phyloP scores from a whole-genome alignment of 2,329 filamentous ascomycete species.

The Sclerotinia trifoliorum region DNA sequence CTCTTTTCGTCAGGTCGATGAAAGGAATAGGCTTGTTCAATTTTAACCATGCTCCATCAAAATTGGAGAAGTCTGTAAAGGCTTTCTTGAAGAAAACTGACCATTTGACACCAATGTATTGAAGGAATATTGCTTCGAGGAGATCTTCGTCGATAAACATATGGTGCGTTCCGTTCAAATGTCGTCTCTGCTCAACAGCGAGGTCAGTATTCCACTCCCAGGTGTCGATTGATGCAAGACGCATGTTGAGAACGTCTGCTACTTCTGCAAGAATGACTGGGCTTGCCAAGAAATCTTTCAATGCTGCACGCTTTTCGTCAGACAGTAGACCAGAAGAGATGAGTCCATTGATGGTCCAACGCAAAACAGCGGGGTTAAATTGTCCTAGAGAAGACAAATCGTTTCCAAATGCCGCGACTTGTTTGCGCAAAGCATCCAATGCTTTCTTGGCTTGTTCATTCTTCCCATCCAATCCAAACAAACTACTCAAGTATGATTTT shows the following conservation, averaged over 20 bases:
- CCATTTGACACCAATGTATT: constrained; percentile 54
- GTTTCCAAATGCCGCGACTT: constrained; percentile 43
- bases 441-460: constrained; percentile 44
- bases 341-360: constrained; percentile 49
- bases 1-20: constrained; percentile 29
- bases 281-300: constrained; percentile 52
- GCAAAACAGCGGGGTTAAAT: constrained; percentile 46
- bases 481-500: constrained; percentile 48
- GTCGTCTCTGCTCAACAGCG: constrained; percentile 50
- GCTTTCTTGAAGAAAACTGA: constrained; percentile 47
- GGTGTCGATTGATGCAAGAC: constrained; percentile 49
- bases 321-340: constrained; percentile 51
- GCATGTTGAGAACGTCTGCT: constrained; percentile 57
- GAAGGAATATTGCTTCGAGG: constrained; percentile 54
- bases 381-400: constrained; percentile 34
- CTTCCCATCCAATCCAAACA: constrained; percentile 45
- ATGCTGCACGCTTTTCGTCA: constrained; percentile 50
- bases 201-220: constrained; percentile 53
- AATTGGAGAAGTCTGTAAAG: constrained; percentile 39
- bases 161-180: constrained; percentile 58
- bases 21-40: constrained; percentile 27
- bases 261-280: constrained; percentile 52
- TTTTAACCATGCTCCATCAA: constrained; percentile 33
- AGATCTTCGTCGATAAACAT: constrained; percentile 62
- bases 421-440: constrained; percentile 45